These are phyloP conservation scores for sweet orange (Citrus sinensis) DNA, from an alignment of 345 rosid species.

Conservation along the genomic window DNA sequence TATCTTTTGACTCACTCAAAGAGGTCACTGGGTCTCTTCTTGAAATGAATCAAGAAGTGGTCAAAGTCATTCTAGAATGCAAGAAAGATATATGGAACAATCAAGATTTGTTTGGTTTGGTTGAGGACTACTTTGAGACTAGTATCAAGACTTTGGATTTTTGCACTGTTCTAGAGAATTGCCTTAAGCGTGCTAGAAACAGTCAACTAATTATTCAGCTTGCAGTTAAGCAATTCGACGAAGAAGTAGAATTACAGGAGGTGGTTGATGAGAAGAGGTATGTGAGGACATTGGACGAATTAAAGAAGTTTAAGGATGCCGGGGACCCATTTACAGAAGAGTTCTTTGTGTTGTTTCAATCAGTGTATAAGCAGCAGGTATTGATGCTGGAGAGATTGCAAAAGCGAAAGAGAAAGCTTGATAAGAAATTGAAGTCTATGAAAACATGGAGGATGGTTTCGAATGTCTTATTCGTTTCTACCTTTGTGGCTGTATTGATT, in stretches of 20 bases:
- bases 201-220: slow-evolving; percentile 65
- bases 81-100: slow-evolving; percentile 77
- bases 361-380: slow-evolving; percentile 49
- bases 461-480: slow-evolving; percentile 64
- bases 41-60: slow-evolving; percentile 85
- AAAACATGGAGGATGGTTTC: slow-evolving; percentile 79
- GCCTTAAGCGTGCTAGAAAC: slow-evolving; percentile 61
- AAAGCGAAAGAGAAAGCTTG: slow-evolving; percentile 49
- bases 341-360: slow-evolving; percentile 50
- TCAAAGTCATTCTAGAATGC: slow-evolving; percentile 58
- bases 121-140: slow-evolving; percentile 63
- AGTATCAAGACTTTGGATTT: slow-evolving; percentile 67
- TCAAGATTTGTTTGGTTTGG: slow-evolving; percentile 54
- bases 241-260: slow-evolving; percentile 35
- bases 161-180: slow-evolving; percentile 64
- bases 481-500: slow-evolving; percentile 66
- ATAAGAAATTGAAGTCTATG: slow-evolving; percentile 54
- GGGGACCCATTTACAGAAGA: slow-evolving; percentile 73
- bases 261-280: slow-evolving; percentile 38
- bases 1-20: slow-evolving; percentile 73
- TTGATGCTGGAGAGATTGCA: slow-evolving; percentile 50
- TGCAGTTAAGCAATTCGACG: slow-evolving; percentile 60
- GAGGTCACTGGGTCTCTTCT: slow-evolving; percentile 68
- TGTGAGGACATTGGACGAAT: slow-evolving; percentile 60
- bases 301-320: slow-evolving; percentile 53